Percentiles rank a stretch among this genome's conserved stretches.
Evolutionary conservation across 106 monocot species (phyloP).

Genomic region (Dioscorea dumetorum): DNA sequence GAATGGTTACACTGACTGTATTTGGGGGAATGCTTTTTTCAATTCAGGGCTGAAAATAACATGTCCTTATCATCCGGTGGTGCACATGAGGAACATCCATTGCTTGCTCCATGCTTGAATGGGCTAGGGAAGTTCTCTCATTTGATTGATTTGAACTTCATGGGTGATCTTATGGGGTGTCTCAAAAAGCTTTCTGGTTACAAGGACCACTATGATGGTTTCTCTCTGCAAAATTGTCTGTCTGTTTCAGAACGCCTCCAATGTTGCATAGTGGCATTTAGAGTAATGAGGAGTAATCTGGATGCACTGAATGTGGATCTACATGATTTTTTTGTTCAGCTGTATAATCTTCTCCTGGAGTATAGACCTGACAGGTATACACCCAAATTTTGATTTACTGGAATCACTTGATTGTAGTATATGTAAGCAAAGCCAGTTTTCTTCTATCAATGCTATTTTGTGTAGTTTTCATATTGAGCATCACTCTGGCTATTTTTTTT

Average conservation of each 20-base stretch:
- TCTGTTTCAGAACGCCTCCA: constrained; percentile 86
- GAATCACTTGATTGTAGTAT: too few species aligned
- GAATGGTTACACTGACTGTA: too few species aligned
- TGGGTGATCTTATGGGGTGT: constrained; percentile 75
- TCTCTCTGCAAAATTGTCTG: constrained; percentile 24
- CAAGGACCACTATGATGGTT: constrained; percentile 14
- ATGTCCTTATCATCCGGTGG: constrained; percentile 4
- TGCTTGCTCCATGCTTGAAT: constrained; percentile 79
- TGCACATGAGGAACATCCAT: constrained; percentile 40
- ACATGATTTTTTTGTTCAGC: constrained; percentile 82
- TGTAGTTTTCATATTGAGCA: not conserved
- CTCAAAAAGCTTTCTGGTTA: constrained; percentile 78
- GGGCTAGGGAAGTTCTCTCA: constrained; percentile 94
- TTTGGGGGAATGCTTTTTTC: not conserved
- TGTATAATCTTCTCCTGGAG: constrained; percentile 87
- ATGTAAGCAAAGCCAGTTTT: too few species aligned
- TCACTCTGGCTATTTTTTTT: not conserved
- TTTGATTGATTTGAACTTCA: constrained; percentile 90
- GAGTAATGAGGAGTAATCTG: constrained; percentile 90
- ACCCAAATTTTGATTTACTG: not conserved
- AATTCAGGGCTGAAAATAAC: constrained; percentile 32
- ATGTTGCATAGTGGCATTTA: constrained; percentile 92
- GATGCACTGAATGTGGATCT: constrained; percentile 94
- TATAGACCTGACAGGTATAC: constrained; percentile 82
- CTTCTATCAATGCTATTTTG: not conserved